Base-by-base conservation (phyloP, 2,329 filamentous ascomycete genomes). In the Aspergillus luchuensis region DNA sequence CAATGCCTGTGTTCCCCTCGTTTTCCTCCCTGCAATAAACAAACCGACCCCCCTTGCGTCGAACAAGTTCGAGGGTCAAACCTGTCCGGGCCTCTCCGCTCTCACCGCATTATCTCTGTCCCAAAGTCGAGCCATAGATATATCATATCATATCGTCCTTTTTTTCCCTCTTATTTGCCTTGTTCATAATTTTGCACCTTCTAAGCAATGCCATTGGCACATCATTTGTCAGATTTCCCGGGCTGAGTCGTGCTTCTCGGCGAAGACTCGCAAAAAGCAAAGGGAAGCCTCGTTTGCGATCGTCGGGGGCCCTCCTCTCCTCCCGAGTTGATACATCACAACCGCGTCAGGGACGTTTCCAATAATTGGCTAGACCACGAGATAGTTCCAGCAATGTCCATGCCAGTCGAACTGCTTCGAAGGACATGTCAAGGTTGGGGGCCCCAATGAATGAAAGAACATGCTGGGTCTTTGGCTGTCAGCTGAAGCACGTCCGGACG, bases 21-120 rank as follows among this genome's bases (percentile, higher is more conserved):
- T 66, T 58, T 55, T 47, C 41, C 58, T 63, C 62, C 62, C 60
- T 62, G 48, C 57, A 57, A 59, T 57, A 66, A 58, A 54, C 52
- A 41, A 41, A 21, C 45, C 19, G 33, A 36, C 10, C 45, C 60
- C 63, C 64, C 63, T 66, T 66, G 62, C 64, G 48, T 66, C 47
- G 53, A 62, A 57, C 33, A 8, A 54, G 17, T 41, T 13, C 23
- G 19, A 17, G 41, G 21, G 45, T 19, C n/a, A 15, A 47, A 45
- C 25, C 25, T 19, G 19, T 45, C 30, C 53, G 28, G 10, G 43
- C 33, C 25, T 47, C 53, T 33, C 15, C 17, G 28, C 30, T n/a
- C 23, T 61, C 61, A 63, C 48, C 63, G 49, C 39, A 57, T 56
- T 21, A 54, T 57, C 36, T 28, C 21, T 45, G n/a, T 41, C 41